phyloP scores from a whole-genome alignment of 176 grass and related monocot genomes.

The Olyra latifolia region DNA sequence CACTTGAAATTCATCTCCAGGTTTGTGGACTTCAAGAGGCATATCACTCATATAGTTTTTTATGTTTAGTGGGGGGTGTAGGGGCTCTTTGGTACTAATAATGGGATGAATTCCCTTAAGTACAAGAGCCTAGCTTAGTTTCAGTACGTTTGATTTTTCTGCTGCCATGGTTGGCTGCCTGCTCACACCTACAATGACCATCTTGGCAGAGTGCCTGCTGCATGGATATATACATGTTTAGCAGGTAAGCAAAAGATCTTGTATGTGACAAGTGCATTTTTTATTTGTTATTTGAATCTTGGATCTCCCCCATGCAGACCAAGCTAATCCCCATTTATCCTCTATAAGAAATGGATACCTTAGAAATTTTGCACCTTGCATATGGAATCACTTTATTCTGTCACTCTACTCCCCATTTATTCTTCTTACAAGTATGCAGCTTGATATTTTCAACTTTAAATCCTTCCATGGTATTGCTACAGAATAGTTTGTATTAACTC shows the following conservation, averaged over 20 bases:
- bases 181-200: constrained; percentile 80
- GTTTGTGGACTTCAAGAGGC: no score
- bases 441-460: background rate
- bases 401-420: background rate
- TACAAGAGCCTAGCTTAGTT: constrained; percentile 70
- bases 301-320: no score
- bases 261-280: no score
- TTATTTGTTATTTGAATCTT: no score
- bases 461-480: background rate
- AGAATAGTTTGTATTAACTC: constrained; percentile 13
- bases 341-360: no score
- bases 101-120: constrained; percentile 72
- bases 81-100: constrained; percentile 74
- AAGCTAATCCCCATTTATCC: no score
- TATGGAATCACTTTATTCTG: background rate
- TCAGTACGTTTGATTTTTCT: constrained; percentile 71
- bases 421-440: background rate
- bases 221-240: constrained; percentile 89
- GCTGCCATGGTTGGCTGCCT: constrained; percentile 80
- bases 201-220: constrained; percentile 75
- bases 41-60: no score
- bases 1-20: no score
- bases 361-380: no score
- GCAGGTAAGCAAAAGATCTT: no score
- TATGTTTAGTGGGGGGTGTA: no score